Evolutionary conservation across 495 filamentous ascomycete genomes (phyloP).

Genomic region (Entonaema liquescens): DNA sequence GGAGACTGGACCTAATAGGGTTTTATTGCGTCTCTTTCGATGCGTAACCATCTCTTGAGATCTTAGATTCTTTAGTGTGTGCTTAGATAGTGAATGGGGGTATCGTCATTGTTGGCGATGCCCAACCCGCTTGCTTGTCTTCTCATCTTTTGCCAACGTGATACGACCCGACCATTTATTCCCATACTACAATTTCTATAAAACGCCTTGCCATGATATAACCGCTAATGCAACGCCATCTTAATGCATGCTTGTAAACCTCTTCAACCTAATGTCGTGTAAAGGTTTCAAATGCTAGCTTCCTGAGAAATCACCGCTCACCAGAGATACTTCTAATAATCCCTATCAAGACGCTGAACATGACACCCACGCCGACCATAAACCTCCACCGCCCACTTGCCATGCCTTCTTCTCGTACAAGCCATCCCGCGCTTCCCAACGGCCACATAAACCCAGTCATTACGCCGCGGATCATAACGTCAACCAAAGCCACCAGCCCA

Average conservation of each 20-base stretch:
- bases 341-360: slow-evolving; percentile 58
- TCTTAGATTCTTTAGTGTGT: slow-evolving; percentile 18
- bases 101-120: slow-evolving; percentile 40
- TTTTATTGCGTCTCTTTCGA: slow-evolving; percentile 4
- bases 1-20: slow-evolving; percentile 23
- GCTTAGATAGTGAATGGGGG: slow-evolving; percentile 45
- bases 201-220: slow-evolving; percentile 13
- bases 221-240: slow-evolving; percentile 30
- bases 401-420: slow-evolving; percentile 86
- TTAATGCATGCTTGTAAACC: slow-evolving; percentile 27
- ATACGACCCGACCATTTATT: neutral
- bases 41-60: slow-evolving; percentile 23
- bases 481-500: slow-evolving; percentile 58
- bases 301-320: slow-evolving; percentile 30
- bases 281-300: neutral
- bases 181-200: neutral
- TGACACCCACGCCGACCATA: slow-evolving; percentile 81
- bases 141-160: slow-evolving; percentile 14
- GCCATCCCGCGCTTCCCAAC: slow-evolving; percentile 82
- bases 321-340: slow-evolving; percentile 52
- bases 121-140: slow-evolving; percentile 34
- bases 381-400: slow-evolving; percentile 84
- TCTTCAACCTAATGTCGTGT: neutral
- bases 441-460: slow-evolving; percentile 96
- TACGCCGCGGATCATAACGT: slow-evolving; percentile 88